Conservation (phyloP, 2,329 filamentous ascomycete genomes). For the Tetracladium maxilliforme region DNA sequence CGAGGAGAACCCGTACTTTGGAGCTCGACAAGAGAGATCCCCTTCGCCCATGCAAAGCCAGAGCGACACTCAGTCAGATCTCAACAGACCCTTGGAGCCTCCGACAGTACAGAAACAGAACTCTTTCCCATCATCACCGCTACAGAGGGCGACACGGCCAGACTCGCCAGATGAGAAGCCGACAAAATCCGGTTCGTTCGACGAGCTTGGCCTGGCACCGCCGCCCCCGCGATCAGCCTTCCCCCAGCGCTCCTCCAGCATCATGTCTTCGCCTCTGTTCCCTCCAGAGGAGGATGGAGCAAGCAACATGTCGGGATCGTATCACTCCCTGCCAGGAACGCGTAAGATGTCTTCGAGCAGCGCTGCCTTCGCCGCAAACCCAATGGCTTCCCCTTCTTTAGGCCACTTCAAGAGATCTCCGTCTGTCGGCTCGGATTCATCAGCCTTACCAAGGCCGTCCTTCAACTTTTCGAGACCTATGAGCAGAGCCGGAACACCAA, state of each 20-base stretch:
- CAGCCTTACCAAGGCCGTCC: conserved; percentile 55
- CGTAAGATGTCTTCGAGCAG: conserved; percentile 68
- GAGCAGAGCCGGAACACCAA: conserved; percentile 54
- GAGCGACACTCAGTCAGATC: too few species aligned
- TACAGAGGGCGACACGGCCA: too few species aligned
- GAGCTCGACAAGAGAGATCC: too few species aligned
- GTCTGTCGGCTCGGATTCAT: conserved; percentile 72
- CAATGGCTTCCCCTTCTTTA: conserved; percentile 47
- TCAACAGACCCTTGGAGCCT: too few species aligned
- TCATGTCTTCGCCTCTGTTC: conserved; percentile 46
- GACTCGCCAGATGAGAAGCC: too few species aligned
- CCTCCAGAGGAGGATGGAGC: conserved; percentile 58
- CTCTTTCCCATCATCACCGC: too few species aligned
- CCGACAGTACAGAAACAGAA: too few species aligned
- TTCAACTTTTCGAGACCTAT: conserved; percentile 93
- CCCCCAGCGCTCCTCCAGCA: conserved; percentile 33
- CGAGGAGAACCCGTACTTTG: too few species aligned
- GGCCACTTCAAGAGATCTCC: conserved; percentile 60
- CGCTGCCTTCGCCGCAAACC: conserved; percentile 43
- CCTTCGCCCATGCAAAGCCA: too few species aligned
- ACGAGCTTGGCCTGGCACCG: conserved; percentile 22
- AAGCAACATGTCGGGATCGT: too few species aligned
- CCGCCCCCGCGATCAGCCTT: conserved; percentile 28
- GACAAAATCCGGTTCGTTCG: too few species aligned
- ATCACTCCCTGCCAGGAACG: conserved; percentile 53